Percentiles rank a stretch among this genome's conserved stretches.
These are phyloP conservation scores for Candida schatavii DNA, from an alignment of 805 yeast species.

Conservation along the genomic window DNA sequence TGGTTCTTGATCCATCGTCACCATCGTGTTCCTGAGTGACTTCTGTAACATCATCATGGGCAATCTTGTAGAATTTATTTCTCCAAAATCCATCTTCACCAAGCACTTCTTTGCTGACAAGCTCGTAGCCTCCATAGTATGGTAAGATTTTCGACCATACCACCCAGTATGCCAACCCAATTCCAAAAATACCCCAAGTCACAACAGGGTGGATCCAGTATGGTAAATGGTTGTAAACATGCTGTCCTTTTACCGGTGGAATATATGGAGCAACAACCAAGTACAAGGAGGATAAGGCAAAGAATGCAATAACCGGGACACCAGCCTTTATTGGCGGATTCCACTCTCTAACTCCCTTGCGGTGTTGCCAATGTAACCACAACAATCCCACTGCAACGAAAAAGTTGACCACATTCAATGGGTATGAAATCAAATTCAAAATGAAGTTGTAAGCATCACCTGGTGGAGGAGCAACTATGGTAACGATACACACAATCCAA, in stretches of 20 bases:
- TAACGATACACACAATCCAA: conserved; percentile 69
- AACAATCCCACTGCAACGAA: conserved; percentile 62
- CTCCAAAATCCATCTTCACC: conserved; percentile 75
- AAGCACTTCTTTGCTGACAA: conserved; percentile 51
- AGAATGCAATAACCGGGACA: conserved; percentile 60
- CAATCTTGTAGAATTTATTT: conserved; percentile 48
- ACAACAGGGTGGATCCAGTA: conserved; percentile 80
- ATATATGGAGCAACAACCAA: conserved; percentile 75
- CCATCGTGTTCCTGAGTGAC: background rate
- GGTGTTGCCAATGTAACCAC: conserved; percentile 50
- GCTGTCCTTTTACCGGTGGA: conserved; percentile 66
- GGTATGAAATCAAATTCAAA: conserved; percentile 75
- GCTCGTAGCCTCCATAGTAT: conserved; percentile 46
- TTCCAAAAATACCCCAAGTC: conserved; percentile 70
- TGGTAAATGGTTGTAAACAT: conserved; percentile 67
- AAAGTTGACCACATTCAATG: conserved; percentile 72
- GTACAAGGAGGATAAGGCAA: conserved; percentile 62
- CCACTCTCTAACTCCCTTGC: conserved; percentile 56
- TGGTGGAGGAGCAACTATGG: conserved; percentile 72
- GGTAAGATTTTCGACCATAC: conserved; percentile 63
- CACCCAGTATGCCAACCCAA: conserved; percentile 67
- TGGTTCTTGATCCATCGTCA: background rate
- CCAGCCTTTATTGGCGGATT: conserved; percentile 69
- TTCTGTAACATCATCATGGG: conserved; percentile 4
- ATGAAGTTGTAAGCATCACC: conserved; percentile 87